These are phyloP conservation scores for Macadamia tetraphylla DNA, from an alignment of 164 flowering plant genomes.

Conservation along the genomic window DNA sequence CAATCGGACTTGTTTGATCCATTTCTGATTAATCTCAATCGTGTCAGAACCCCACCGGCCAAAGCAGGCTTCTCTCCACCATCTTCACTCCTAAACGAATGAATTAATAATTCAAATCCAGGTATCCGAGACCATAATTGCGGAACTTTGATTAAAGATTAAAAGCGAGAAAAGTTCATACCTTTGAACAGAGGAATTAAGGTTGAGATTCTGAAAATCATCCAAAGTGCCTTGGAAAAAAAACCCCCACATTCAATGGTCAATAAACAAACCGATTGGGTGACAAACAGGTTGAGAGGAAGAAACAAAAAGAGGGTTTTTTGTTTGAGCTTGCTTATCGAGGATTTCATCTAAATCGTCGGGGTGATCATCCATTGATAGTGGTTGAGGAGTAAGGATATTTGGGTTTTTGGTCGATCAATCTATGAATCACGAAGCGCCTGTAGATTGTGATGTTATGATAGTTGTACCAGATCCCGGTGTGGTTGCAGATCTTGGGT, in stretches of 20 bases:
- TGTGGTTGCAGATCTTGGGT: too few relatives aligned
- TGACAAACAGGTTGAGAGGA: neutral
- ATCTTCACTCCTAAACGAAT: constrained; percentile 31
- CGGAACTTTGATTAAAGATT: neutral
- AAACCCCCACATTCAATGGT: neutral
- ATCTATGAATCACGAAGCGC: too few relatives aligned
- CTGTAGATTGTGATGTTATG: too few relatives aligned
- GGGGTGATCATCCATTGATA: constrained; percentile 47
- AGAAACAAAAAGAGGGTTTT: constrained; percentile 4
- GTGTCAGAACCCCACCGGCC: constrained; percentile 32
- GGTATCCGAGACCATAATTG: neutral
- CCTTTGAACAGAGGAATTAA: constrained; percentile 29
- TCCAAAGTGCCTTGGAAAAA: constrained; percentile 69
- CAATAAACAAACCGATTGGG: neutral
- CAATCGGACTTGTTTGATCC: too few relatives aligned
- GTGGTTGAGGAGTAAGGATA: neutral
- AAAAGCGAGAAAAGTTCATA: neutral
- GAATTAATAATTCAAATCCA: neutral
- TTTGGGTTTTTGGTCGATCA: neutral
- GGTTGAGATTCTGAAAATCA: constrained; percentile 69
- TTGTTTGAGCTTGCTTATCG: constrained; percentile 44
- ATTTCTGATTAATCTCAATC: too few relatives aligned
- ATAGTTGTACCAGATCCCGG: too few relatives aligned
- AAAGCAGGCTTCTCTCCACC: constrained; percentile 22
- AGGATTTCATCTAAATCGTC: constrained; percentile 82